These are phyloP conservation scores for Haplosporangium gracile DNA, from an alignment of 192 early-diverging fungal genomes.

Conservation along the genomic window DNA sequence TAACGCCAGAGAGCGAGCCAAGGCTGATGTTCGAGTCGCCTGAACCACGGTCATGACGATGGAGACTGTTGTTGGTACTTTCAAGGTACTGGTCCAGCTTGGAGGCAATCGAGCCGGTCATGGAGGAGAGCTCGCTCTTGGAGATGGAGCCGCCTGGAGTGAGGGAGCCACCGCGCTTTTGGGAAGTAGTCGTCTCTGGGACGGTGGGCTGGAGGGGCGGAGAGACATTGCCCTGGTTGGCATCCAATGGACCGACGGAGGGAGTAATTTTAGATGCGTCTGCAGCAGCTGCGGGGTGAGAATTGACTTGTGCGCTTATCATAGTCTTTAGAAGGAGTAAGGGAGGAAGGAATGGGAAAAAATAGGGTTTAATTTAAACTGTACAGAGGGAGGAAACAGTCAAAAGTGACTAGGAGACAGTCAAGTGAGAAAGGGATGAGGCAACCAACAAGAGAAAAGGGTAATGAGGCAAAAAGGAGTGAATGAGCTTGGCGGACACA, in stretches of 20 bases:
- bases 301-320: not conserved
- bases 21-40: conserved; percentile 19
- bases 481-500: not conserved
- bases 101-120: conserved; percentile 47
- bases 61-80: conserved; percentile 11
- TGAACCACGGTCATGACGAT: conserved; percentile 19
- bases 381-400: not conserved
- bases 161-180: conserved; percentile 38
- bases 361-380: conserved; percentile 1
- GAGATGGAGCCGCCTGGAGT: conserved; percentile 46
- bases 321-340: not conserved
- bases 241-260: conserved; percentile 14
- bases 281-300: not conserved
- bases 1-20: not conserved
- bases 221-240: not conserved
- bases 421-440: not conserved
- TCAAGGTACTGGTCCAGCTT: conserved; percentile 54
- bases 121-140: conserved; percentile 51
- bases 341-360: not conserved
- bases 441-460: not conserved
- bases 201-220: not conserved
- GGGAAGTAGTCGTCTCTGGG: not conserved
- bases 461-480: not conserved
- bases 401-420: not conserved
- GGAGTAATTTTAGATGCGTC: not conserved